Base-by-base conservation (phyloP, 768 basidiomycete genomes). In the Rhizopogon rudus region DNA sequence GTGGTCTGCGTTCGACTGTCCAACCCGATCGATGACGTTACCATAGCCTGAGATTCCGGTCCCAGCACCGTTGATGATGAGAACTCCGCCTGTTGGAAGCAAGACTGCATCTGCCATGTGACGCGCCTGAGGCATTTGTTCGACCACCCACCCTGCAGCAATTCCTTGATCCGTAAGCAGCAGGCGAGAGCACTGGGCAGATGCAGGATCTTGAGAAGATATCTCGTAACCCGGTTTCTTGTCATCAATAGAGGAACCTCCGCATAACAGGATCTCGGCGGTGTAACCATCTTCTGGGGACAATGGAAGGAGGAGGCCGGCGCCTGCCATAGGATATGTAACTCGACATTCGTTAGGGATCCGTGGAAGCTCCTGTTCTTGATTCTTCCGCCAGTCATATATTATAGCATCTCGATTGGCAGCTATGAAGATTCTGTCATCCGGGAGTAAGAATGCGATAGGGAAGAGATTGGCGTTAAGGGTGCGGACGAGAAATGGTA, bases 401-500 rank as follows among this genome's bases (percentile, higher is more conserved):
- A 91, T 83, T 75, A 85, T 89, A 6, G 87, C 86, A 55, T 90
- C 84, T 37, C 74, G 81, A 65, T 91, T 91, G 4, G 90, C 90
- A 29, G 87, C 88, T 51, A 92, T 77, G 66, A 91, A 91, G 3
- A 91, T 60, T 25, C 67, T 81, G 9, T 85, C 86, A 58, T 88
- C 80, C 14, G 90, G 86, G 41, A 92, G 79, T 41, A 76, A 63
- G 61, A 91, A 87, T 12, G 83, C 85, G 56, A 89, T 85, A 1
- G 88, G 88, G 59, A 92, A 92, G 25, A 92, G 75, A 65, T 92
- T 92, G n/a, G 90, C 83, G 63, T 85, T 87, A 56, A 92, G 74
- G 3, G 90, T 90, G 54, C 84, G 80, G 56, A 76, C 73, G 14
- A 92, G 73, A 66, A 91, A 91, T 28, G 73, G 75, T 17, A 87